Evolutionary conservation across 805 yeast genomes (phyloP).

Genomic region (Starmerella sirachaensis): DNA sequence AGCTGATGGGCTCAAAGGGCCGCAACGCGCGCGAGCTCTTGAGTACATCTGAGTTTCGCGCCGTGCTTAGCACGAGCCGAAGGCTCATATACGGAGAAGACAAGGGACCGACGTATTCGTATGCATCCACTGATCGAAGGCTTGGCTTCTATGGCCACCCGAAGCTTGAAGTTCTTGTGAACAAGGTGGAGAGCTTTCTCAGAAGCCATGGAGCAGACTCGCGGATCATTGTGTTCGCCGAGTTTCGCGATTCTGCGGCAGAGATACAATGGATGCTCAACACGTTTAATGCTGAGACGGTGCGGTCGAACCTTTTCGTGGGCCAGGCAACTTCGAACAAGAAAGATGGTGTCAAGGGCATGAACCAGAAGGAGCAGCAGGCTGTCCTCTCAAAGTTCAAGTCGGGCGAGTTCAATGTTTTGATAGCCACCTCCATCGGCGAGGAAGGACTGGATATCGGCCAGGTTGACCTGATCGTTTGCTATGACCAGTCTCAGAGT

Average conservation of each 20-base stretch:
- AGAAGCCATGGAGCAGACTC: slow-evolving; percentile 30
- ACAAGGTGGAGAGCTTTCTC: slow-evolving; percentile 49
- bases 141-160: slow-evolving; percentile 48
- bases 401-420: slow-evolving; percentile 56
- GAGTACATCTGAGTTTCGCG: slow-evolving; percentile 37
- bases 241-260: slow-evolving; percentile 76
- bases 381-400: slow-evolving; percentile 64
- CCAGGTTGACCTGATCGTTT: slow-evolving; percentile 86
- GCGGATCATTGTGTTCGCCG: slow-evolving; percentile 79
- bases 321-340: slow-evolving; percentile 57
- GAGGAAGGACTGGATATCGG: slow-evolving; percentile 98
- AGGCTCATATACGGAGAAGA: slow-evolving; percentile 27
- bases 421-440: slow-evolving; percentile 94
- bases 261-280: slow-evolving; percentile 59
- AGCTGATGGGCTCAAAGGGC: slow-evolving; percentile 19
- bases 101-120: slow-evolving; percentile 19
- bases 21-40: slow-evolving; percentile 51
- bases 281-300: slow-evolving; percentile 28
- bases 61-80: slow-evolving; percentile 38
- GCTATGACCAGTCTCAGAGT: slow-evolving; percentile 85
- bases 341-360: slow-evolving; percentile 43
- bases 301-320: slow-evolving; percentile 72
- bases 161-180: slow-evolving; percentile 49
- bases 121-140: slow-evolving; percentile 8
- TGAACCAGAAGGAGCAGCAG: slow-evolving; percentile 83